Base-by-base conservation (phyloP, 2,329 filamentous ascomycete genomes). In the Daldinia sp. region DNA sequence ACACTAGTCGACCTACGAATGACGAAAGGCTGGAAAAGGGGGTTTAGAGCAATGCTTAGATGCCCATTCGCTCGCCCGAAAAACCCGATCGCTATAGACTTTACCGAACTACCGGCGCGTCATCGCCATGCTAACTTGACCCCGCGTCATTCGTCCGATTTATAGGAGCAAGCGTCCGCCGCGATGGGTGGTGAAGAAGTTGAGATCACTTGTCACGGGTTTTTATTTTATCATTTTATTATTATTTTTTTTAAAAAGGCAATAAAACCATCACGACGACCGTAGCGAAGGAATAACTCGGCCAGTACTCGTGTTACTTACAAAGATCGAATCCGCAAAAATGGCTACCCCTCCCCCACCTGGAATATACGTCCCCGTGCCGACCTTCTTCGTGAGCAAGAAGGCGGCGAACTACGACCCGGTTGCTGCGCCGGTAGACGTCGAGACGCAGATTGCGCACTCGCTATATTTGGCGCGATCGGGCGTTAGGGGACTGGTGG, bases 401-500 rank as follows among this genome's bases (percentile, higher is more conserved):
- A 64, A 71, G 35, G 73, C 77, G 4, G 74, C 80, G 7, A 74
- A 76, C 15, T 81, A 80, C 59, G 76, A 78, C 27, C 69, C 77
- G 2, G 75, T 82, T 27, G 78, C 81, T 29, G 77, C 83, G 29
- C 80, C 79, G n/a, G 74, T 89, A 39, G 87, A 89, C 69, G 78
- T 85, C 58, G 78, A 81, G 35, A 83, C 85, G 0, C 87, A 90
- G 74, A 77, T 81, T 17, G 78, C 79, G 37, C 86, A 89, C 77
- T 83, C 82, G 11, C 72, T 89, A 1, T 85, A 87, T 67, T 84
- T 89, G 19, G 86, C 86, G 13, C 79, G 80, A 50, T 82, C 82
- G 47, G 87, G 87, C 34, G 83, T 89, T 67, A 81, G 78, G 55
- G 87, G 87, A 10, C 79, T 89, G 2, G 86, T 89, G 2, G 79